Base-by-base conservation (phyloP, 345 rosid genomes). In the Kernera saxatilis region DNA sequence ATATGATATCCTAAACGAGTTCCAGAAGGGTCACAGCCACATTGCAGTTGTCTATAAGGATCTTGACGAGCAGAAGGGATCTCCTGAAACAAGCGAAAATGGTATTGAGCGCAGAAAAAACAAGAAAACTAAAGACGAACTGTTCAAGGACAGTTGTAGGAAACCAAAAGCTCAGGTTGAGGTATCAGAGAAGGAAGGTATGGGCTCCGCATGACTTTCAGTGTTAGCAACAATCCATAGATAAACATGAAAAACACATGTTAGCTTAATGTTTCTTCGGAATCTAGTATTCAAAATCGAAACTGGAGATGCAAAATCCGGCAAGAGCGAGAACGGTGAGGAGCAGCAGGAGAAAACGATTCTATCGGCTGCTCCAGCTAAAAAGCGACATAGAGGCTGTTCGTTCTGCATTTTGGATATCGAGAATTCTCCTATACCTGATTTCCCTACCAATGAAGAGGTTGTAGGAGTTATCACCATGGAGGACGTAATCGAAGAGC, bases 401-500 rank as follows among this genome's bases (percentile, higher is more conserved):
- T 87, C 95, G 2, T 86, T 77, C 82, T 91, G 98, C 83, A 93
- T 91, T 74, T 69, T 93, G 85, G 97, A 89, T 67, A 64, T 93
- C 27, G 91, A 84, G 80, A 91, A 89, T 75, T 61, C 78, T 62
- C 84, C 93, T 5, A 67, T 89, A 59, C 94, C 90, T 14, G 84
- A 85, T 66, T 89, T 85, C 74, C 84, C 89, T 19, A 58, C 78
- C 40, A 79, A 79, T 81, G 94, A 91, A 77, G 84, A 84, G 71
- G 97, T 86, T 14, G 95, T 91, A 64, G 97, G 97, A 73, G 96
- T 91, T 46, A 93, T 93, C 69, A 80, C 91, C 54, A 86, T 91
- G 98, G 98, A 93, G 72, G 98, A 93, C 60, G 97, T 93, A 59
- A 93, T 93, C 35, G 94, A 93, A 84, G 98, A 93, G 81, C 97